Evolutionary conservation across 345 rosid genomes (phyloP), one percentile per base, ranked within the genome.

Genomic region (Eucalyptus virginea): DNA sequence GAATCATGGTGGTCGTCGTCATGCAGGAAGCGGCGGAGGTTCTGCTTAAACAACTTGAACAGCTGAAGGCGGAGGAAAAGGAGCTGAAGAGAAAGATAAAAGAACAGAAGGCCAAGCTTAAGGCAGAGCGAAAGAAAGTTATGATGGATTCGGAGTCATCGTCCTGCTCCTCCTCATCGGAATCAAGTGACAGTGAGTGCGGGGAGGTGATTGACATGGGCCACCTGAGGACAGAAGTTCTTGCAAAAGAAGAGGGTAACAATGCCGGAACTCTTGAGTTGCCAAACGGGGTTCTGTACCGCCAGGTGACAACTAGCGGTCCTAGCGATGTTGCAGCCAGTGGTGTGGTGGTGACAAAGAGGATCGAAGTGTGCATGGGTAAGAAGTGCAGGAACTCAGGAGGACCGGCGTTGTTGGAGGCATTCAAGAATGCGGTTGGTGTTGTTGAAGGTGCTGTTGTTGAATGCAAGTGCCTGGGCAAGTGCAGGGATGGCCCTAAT

Each of bases 331-430:
- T 77, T 40, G 85, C 47, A 77, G 17, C 85, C 47, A 40, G 32
- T 30, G 47, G 49, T 60, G 87, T 50, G 28, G 87, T 50, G 28
- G 60, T 88, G 23, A 87, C 88, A 30, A 93, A 92, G 90, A 93
- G 92, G 89, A 88, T 96, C 14, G 98, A 96, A 89, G 95, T 96
- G 45, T 96, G 98, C 90, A 95, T 94, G 98, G 98, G 98, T 48
- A 92, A 92, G 13, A 96, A 96, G 91, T 96, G 98, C 92, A 93
- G 91, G 93, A 96, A 91, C 77, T 89, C 94, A 23, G 98, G 98
- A 89, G 94, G 93, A 21, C 93, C 91, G 28, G 91, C 93, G 4
- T 89, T 96, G 91, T 87, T 96, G 87, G 93, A 92, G 62, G 96
- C 92, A 88, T 94, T 96, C 92, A 93, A 93, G 90, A 96, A 88